Evolutionary conservation across 2,329 filamentous ascomycete species (phyloP).

Genomic region (Cyphellophora attinorum): DNA sequence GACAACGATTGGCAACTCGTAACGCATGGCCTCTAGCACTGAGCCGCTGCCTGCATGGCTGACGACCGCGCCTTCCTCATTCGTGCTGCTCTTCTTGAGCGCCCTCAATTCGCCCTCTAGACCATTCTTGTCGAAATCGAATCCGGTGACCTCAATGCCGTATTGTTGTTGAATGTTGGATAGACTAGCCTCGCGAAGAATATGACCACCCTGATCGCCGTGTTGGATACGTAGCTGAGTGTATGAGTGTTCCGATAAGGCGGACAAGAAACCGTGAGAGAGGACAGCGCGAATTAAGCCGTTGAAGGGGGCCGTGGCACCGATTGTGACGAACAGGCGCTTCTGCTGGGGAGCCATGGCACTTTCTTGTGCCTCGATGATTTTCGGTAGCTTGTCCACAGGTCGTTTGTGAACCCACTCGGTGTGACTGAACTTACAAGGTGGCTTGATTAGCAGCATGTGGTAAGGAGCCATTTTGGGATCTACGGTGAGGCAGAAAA

Average conservation of each 20-base stretch:
- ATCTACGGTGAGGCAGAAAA: no score
- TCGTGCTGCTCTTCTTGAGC: slow-evolving; percentile 35
- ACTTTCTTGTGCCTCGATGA: no score
- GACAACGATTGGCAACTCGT: slow-evolving; percentile 69
- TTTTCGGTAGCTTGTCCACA: no score
- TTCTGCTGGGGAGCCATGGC: slow-evolving; percentile 19
- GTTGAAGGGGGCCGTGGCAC: slow-evolving; percentile 79
- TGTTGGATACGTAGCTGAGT: slow-evolving; percentile 71
- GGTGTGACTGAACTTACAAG: no score
- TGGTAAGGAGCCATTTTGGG: no score
- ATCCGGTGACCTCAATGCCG: slow-evolving; percentile 48
- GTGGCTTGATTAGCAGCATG: no score
- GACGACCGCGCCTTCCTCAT: slow-evolving; percentile 58
- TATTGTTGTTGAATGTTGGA: slow-evolving; percentile 20
- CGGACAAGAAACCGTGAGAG: slow-evolving; percentile 50
- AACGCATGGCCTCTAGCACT: slow-evolving; percentile 70
- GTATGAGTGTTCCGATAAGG: slow-evolving; percentile 52
- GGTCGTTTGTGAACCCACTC: no score
- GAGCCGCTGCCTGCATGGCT: slow-evolving; percentile 85
- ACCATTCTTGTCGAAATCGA: slow-evolving; percentile 55
- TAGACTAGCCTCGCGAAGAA: slow-evolving; percentile 37
- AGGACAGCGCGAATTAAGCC: slow-evolving; percentile 60
- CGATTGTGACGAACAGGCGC: slow-evolving; percentile 76
- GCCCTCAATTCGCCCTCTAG: slow-evolving; percentile 51
- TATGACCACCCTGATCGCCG: slow-evolving; percentile 53